Conservation (phyloP, 805 yeast species). For the Wickerhamomyces tratensis region DNA sequence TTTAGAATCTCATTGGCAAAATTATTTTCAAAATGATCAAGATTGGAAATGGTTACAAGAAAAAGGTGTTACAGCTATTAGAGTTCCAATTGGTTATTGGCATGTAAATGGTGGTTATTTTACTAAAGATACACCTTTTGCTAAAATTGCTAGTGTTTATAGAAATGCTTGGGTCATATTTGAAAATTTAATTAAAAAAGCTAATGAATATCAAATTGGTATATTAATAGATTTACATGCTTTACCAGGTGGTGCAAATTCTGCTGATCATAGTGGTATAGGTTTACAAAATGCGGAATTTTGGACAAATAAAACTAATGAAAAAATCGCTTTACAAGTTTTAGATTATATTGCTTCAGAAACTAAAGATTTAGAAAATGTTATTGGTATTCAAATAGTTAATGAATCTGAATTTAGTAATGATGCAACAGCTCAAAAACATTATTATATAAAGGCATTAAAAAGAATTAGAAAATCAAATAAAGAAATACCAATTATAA, state of each 20-base stretch:
- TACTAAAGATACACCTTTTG: constrained; percentile 55
- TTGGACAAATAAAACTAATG: constrained; percentile 40
- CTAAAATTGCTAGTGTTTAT: constrained; percentile 44
- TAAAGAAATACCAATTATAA: constrained; percentile 53
- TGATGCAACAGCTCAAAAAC: constrained; percentile 38
- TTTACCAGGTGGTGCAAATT: constrained; percentile 88
- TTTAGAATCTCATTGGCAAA: constrained; percentile 58
- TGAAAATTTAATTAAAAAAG: constrained; percentile 47
- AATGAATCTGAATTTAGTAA: constrained; percentile 72
- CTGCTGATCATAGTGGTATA: constrained; percentile 78
- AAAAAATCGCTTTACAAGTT: constrained; percentile 36
- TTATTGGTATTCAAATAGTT: constrained; percentile 76
- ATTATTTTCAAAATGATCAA: constrained; percentile 41
- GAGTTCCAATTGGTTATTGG: constrained; percentile 94
- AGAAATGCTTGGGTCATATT: constrained; percentile 62
- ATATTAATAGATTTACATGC: constrained; percentile 83
- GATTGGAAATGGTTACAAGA: constrained; percentile 75
- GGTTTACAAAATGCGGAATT: constrained; percentile 47
- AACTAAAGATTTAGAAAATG: constrained; percentile 47
- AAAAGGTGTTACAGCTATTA: constrained; percentile 65
- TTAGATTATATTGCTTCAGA: constrained; percentile 57
- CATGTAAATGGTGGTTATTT: constrained; percentile 56
- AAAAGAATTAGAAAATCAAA: constrained; percentile 49
- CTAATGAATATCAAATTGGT: constrained; percentile 53
- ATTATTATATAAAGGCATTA: constrained; percentile 59